These are phyloP conservation scores for Arthrinium phaeospermum DNA, from an alignment of 2,329 filamentous ascomycete species.

Conservation along the genomic window DNA sequence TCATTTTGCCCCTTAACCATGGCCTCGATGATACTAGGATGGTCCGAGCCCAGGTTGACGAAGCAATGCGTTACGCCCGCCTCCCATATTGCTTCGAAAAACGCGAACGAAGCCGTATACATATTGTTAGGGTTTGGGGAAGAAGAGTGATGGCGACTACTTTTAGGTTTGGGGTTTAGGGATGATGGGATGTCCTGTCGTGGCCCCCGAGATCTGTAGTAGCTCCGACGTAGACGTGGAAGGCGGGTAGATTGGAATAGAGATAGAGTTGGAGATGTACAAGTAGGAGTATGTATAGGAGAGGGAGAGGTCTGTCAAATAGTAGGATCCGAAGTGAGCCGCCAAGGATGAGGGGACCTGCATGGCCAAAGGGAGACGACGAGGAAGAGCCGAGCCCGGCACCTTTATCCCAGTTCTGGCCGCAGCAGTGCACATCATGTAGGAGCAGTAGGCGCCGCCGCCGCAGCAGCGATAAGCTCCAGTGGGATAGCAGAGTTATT, in stretches of 20 bases:
- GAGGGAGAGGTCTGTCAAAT: neutral
- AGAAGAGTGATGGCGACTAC: slow-evolving; percentile 19
- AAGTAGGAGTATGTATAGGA: slow-evolving; percentile 5
- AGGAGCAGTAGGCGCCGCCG: neutral
- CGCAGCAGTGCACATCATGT: neutral
- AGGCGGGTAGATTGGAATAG: neutral
- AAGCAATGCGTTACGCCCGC: slow-evolving; percentile 49
- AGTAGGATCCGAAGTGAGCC: neutral
- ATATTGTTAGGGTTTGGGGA: slow-evolving; percentile 30
- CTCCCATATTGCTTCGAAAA: slow-evolving; percentile 57
- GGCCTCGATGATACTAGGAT: slow-evolving; percentile 80
- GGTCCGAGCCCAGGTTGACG: slow-evolving; percentile 73
- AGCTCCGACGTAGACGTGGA: neutral
- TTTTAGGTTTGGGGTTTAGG: neutral
- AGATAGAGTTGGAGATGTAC: slow-evolving; percentile 1
- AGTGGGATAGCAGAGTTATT: neutral
- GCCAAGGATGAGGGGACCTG: slow-evolving; percentile 2
- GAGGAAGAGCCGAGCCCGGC: slow-evolving; percentile 3
- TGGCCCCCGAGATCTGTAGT: neutral
- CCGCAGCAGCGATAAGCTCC: slow-evolving; percentile 3
- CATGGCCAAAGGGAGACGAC: neutral
- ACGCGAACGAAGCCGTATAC: slow-evolving; percentile 73
- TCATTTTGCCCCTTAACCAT: slow-evolving; percentile 79
- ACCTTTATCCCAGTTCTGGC: slow-evolving; percentile 8
- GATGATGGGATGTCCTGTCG: neutral